Evolutionary conservation across 2,329 filamentous ascomycete species (phyloP).

Genomic region (Penicillium expansum): DNA sequence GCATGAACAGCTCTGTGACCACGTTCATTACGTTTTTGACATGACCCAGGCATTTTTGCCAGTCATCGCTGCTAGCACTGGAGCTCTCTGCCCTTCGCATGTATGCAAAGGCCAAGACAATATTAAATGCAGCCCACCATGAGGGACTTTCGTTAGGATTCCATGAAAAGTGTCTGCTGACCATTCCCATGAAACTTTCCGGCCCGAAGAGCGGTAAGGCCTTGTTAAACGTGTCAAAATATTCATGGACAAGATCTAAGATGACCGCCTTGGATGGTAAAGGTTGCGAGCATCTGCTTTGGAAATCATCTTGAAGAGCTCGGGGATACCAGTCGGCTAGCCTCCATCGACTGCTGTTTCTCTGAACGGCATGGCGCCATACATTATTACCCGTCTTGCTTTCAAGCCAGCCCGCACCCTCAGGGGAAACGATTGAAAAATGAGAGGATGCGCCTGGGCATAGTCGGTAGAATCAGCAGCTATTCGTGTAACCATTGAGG

Average conservation of each 20-base stretch:
- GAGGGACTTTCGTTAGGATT: slow-evolving; percentile 20
- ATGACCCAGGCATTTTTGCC: slow-evolving; percentile 20
- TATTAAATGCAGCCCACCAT: slow-evolving; percentile 21
- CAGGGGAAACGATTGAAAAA: slow-evolving; percentile 6
- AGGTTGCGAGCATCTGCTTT: slow-evolving; percentile 10
- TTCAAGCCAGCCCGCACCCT: not conserved
- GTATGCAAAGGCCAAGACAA: slow-evolving; percentile 22
- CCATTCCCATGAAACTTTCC: slow-evolving; percentile 2
- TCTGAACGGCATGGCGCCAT: slow-evolving; percentile 3
- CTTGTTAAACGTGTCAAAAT: slow-evolving; percentile 15
- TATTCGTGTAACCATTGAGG: not conserved
- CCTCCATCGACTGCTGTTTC: slow-evolving; percentile 8
- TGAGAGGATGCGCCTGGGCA: slow-evolving; percentile 18
- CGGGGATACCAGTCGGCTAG: slow-evolving; percentile 17
- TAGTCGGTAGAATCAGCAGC: not conserved
- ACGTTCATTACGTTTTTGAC: slow-evolving; percentile 22
- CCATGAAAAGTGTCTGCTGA: slow-evolving; percentile 21
- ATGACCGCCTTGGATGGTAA: slow-evolving; percentile 11
- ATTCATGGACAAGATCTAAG: slow-evolving; percentile 10
- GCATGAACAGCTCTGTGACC: slow-evolving; percentile 17
- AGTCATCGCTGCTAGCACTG: slow-evolving; percentile 8
- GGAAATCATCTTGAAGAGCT: slow-evolving; percentile 13
- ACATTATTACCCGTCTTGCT: not conserved
- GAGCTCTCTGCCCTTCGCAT: slow-evolving; percentile 12
- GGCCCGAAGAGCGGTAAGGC: slow-evolving; percentile 14